phyloP scores from a whole-genome alignment of 306 rosid genomes.

The Vigna hirtella region DNA sequence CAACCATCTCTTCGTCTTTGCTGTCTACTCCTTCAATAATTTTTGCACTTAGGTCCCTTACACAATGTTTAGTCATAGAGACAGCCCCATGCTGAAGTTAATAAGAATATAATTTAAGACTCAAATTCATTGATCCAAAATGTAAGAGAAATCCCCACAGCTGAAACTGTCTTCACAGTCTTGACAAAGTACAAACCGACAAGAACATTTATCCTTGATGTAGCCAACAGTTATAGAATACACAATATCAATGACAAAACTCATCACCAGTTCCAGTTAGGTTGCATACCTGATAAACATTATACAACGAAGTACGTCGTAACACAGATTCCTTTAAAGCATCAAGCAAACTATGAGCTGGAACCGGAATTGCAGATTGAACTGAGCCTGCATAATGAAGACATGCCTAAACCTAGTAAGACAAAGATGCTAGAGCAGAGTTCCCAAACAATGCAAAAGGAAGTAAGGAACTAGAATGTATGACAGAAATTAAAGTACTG shows the following conservation, averaged over 20 bases:
- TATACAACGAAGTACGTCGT: slow-evolving; percentile 79
- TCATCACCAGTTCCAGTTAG: slow-evolving; percentile 27
- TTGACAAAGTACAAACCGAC: slow-evolving; percentile 23
- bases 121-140: slow-evolving; percentile 11
- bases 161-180: slow-evolving; percentile 23
- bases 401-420: slow-evolving; percentile 37
- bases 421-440: slow-evolving; percentile 36
- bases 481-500: slow-evolving; percentile 21
- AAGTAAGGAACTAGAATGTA: not conserved
- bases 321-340: slow-evolving; percentile 80
- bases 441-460: slow-evolving; percentile 28
- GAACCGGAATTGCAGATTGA: slow-evolving; percentile 52
- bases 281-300: slow-evolving; percentile 70
- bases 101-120: slow-evolving; percentile 16
- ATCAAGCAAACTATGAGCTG: slow-evolving; percentile 60
- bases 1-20: no score
- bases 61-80: not conserved
- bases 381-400: slow-evolving; percentile 47
- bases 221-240: slow-evolving; percentile 18
- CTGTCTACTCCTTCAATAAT: no score
- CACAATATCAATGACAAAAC: slow-evolving; percentile 9
- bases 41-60: no score
- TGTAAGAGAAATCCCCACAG: slow-evolving; percentile 25
- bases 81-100: not conserved
- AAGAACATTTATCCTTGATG: slow-evolving; percentile 13